A percentile compares a stretch with the other conserved stretches of the same genome.
These are phyloP conservation scores for Eimeria praecox DNA, from an alignment of 169 alveolate species.

Conservation along the genomic window DNA sequence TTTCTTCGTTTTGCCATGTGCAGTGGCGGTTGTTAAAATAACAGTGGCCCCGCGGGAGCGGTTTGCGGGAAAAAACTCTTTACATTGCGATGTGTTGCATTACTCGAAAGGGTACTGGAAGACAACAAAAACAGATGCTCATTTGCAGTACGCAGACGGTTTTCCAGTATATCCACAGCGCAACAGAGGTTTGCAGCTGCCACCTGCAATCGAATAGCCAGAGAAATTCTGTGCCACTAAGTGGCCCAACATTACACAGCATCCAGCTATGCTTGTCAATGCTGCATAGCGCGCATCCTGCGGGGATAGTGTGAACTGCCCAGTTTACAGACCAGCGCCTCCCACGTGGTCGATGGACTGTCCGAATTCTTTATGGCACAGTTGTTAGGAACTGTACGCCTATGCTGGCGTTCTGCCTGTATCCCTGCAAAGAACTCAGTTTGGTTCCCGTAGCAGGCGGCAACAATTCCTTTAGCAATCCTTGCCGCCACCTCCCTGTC, in stretches of 20 bases:
- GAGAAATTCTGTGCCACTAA: not conserved
- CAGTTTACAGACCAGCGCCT: constrained; percentile 14
- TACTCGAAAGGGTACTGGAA: not conserved
- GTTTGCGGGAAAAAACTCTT: not conserved
- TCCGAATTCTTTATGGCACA: not conserved
- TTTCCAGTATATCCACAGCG: constrained; percentile 24
- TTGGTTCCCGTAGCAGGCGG: constrained; percentile 8
- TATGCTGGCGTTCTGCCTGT: not conserved
- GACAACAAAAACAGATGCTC: constrained; percentile 15
- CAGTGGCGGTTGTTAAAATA: not conserved
- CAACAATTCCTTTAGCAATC: constrained; percentile 34
- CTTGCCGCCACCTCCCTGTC: constrained; percentile 18
- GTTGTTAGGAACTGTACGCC: not conserved
- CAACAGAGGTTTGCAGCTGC: constrained; percentile 59
- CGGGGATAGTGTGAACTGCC: not conserved
- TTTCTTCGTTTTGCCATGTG: not conserved
- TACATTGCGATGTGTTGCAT: not conserved
- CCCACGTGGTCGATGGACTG: not conserved
- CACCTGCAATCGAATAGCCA: constrained; percentile 1
- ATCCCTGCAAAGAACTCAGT: not conserved
- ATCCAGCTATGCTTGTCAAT: not conserved
- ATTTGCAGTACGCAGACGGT: constrained; percentile 33
- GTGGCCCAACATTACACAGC: not conserved
- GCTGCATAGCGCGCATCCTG: not conserved
- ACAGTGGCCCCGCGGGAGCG: not conserved